A percentile compares a stretch with the other conserved stretches of the same genome.
phyloP scores from a whole-genome alignment of 257 asterid genomes.

The Nicotiana knightiana region DNA sequence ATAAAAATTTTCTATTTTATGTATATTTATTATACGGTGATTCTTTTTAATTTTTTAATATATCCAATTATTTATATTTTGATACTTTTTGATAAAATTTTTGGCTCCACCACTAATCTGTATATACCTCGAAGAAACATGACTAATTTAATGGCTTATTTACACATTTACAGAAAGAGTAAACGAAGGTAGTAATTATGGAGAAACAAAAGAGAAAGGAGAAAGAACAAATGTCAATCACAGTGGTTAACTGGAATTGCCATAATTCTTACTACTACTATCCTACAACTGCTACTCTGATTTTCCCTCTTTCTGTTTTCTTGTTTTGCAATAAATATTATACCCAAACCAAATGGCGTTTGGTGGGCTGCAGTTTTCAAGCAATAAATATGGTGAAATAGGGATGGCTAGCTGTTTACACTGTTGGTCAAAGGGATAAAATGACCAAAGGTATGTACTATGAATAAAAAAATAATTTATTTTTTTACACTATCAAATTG shows the following conservation, averaged over 20 bases:
- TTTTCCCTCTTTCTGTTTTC: not conserved
- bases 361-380: slow-evolving; percentile 6
- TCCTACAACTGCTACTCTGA: not conserved
- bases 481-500: too few relatives aligned
- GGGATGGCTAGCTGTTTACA: not conserved
- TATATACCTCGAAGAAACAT: not conserved
- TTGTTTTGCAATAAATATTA: not conserved
- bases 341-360: not conserved
- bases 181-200: not conserved
- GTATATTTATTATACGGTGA: too few relatives aligned
- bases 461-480: too few relatives aligned
- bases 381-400: slow-evolving; percentile 21
- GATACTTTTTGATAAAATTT: too few relatives aligned
- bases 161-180: not conserved
- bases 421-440: not conserved
- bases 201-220: not conserved
- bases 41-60: too few relatives aligned
- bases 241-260: not conserved
- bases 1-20: too few relatives aligned
- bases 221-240: slow-evolving; percentile 7
- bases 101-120: not conserved
- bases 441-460: not conserved
- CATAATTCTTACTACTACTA: not conserved
- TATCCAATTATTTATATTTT: too few relatives aligned
- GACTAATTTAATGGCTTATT: not conserved